Evolutionary conservation across 495 filamentous ascomycete genomes (phyloP), one percentile per base, ranked within the genome.

Genomic region (Lichenothelia convexa): DNA sequence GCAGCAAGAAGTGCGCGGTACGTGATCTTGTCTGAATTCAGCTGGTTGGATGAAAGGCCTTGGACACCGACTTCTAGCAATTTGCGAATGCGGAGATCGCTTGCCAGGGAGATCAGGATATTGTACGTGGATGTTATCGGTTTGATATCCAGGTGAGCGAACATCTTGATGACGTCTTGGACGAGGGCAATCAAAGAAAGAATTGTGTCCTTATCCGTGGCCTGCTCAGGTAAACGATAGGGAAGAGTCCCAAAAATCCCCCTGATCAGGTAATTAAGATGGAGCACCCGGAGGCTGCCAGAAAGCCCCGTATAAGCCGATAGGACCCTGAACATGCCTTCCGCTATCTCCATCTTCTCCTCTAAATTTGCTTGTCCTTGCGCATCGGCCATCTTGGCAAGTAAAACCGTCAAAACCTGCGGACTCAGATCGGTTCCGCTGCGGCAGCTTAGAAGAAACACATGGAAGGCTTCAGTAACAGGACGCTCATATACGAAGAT

Each of bases 381-480:
- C 24, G 15, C 9, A 29, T 13, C 15, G 9, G 24, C 24, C 9
- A 29, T 29, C 15, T 2, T 29, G 15, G 9, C 24, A 13, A 29
- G 24, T 29, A 29, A 29, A 1, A 9, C 15, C 9, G 24, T 29
- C 24, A 29, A 9, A 11, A 13, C 24, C 9, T 29, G 24, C 9
- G 9, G 1, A 13, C 42, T 42, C 46, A 33, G 9, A 18, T n/a
- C 39, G 11, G 48, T 41, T 9, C 63, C 64, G 6, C 53, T 43
- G 13, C 64, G 62, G 35, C 61, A 65, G 3, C 61, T 59, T 21
- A 65, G 44, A 0, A 62, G 49, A 39, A 65, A 62, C 5, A 58
- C 52, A 7, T 53, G 56, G 32, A 62, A 65, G 2, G 45, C 59
- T 40, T 67, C 64, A 9, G 35, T 18, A 8, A 60, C 13, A 3